Percentiles rank a stretch among this genome's conserved stretches.
Evolutionary conservation across 1,284 basidiomycete genomes (phyloP).

Genomic region (Ceratobasidium sp.): DNA sequence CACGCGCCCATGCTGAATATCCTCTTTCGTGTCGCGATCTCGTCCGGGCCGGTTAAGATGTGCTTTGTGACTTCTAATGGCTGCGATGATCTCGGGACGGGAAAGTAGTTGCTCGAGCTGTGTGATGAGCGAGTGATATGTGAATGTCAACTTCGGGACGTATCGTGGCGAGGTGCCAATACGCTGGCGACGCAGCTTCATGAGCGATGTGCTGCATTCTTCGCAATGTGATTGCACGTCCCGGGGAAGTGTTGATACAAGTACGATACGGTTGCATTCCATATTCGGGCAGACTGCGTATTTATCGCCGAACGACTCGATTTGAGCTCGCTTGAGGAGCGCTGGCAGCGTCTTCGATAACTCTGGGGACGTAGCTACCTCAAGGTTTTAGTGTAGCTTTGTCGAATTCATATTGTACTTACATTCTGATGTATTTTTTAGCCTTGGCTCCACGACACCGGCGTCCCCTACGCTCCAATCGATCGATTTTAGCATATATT

Average conservation of each 20-base stretch:
- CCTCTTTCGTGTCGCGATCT: slow-evolving; percentile 21
- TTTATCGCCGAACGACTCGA: slow-evolving; percentile 11
- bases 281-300: slow-evolving; percentile 23
- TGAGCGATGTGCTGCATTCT: slow-evolving; percentile 6
- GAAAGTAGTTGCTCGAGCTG: slow-evolving; percentile 21
- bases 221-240: slow-evolving; percentile 6
- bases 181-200: slow-evolving; percentile 18
- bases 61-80: slow-evolving; percentile 19
- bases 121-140: slow-evolving; percentile 4
- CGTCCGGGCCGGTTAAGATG: slow-evolving; percentile 8
- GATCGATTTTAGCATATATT: slow-evolving; percentile 20
- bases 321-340: slow-evolving; percentile 22
- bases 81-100: slow-evolving; percentile 19
- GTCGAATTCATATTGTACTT: background rate
- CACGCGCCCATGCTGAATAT: slow-evolving; percentile 40
- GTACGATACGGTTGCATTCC: slow-evolving; percentile 15
- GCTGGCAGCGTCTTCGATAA: slow-evolving; percentile 23
- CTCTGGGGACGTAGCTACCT: slow-evolving; percentile 14
- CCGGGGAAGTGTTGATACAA: slow-evolving; percentile 6
- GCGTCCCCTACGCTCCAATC: slow-evolving; percentile 31
- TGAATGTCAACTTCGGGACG: slow-evolving; percentile 14
- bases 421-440: slow-evolving; percentile 1
- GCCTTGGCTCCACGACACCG: slow-evolving; percentile 8
- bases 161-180: slow-evolving; percentile 1
- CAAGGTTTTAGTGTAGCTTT: slow-evolving; percentile 1